A percentile compares a stretch with the other conserved stretches of the same genome.
These are phyloP conservation scores for Ogataea hybrid DNA, from an alignment of 1,139 yeast species.

Conservation along the genomic window DNA sequence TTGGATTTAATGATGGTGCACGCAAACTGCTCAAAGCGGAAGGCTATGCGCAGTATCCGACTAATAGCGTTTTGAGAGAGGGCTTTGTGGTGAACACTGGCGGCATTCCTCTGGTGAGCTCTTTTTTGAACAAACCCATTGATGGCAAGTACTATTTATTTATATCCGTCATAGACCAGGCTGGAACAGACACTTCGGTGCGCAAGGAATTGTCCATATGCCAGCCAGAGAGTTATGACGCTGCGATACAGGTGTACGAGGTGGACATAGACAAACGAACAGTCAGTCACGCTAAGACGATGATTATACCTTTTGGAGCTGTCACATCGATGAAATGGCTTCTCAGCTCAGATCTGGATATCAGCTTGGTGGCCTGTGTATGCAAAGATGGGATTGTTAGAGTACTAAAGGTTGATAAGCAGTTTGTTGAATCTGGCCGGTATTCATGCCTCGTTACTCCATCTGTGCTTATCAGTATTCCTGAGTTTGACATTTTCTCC, in stretches of 20 bases:
- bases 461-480: constrained; percentile 27
- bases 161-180: constrained; percentile 23
- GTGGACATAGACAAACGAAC: constrained; percentile 34
- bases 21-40: constrained; percentile 5
- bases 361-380: constrained; percentile 51
- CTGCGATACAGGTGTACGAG: constrained; percentile 45
- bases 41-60: constrained; percentile 15
- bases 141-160: constrained; percentile 23
- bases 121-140: constrained; percentile 45
- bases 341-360: constrained; percentile 29
- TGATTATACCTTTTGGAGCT: constrained; percentile 52
- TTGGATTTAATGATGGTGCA: constrained; percentile 10
- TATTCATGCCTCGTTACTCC: constrained; percentile 25
- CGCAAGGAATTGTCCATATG: constrained; percentile 25
- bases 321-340: constrained; percentile 54
- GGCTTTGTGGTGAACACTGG: constrained; percentile 54
- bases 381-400: constrained; percentile 66
- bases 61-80: constrained; percentile 32
- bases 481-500: constrained; percentile 42
- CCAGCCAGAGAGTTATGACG: constrained; percentile 10
- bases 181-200: constrained; percentile 18
- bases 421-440: constrained; percentile 11
- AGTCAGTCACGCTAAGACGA: constrained; percentile 33
- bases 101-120: constrained; percentile 50
- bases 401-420: constrained; percentile 42